These are phyloP conservation scores for Tulasnella sp. DNA, from an alignment of 768 basidiomycete genomes.

Conservation along the genomic window DNA sequence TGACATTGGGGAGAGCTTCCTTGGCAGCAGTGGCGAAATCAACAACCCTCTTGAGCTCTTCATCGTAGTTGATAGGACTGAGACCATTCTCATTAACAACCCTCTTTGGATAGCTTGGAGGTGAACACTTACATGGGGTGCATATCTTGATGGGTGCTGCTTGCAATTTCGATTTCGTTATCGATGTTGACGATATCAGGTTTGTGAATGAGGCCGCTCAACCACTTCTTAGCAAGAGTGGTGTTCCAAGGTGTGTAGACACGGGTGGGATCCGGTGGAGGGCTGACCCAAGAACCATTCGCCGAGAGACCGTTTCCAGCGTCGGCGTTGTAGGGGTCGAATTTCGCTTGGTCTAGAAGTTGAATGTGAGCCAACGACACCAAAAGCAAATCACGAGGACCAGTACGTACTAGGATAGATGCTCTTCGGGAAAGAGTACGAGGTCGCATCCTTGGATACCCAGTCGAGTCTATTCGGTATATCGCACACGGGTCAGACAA, in stretches of 20 bases:
- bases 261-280: slow-evolving; percentile 41
- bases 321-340: slow-evolving; percentile 50
- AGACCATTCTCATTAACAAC: background rate
- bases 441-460: slow-evolving; percentile 53
- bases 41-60: slow-evolving; percentile 49
- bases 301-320: slow-evolving; percentile 51
- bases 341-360: slow-evolving; percentile 43
- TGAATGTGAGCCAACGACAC: slow-evolving; percentile 31
- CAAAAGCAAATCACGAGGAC: background rate
- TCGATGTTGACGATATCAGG: slow-evolving; percentile 51
- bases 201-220: slow-evolving; percentile 48
- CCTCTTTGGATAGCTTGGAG: background rate
- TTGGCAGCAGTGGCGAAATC: slow-evolving; percentile 45
- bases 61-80: slow-evolving; percentile 50
- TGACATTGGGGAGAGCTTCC: slow-evolving; percentile 45
- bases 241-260: slow-evolving; percentile 52
- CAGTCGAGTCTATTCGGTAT: slow-evolving; percentile 47
- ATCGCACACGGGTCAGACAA: background rate
- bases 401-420: slow-evolving; percentile 45
- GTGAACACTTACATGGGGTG: slow-evolving; percentile 44
- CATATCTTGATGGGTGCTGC: slow-evolving; percentile 56
- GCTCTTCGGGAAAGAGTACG: slow-evolving; percentile 50
- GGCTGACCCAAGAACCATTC: slow-evolving; percentile 48
- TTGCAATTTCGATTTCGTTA: slow-evolving; percentile 57
- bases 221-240: slow-evolving; percentile 45